Evolutionary conservation across 1,139 yeast species (phyloP).

Genomic region (Meyerozyma sp.): DNA sequence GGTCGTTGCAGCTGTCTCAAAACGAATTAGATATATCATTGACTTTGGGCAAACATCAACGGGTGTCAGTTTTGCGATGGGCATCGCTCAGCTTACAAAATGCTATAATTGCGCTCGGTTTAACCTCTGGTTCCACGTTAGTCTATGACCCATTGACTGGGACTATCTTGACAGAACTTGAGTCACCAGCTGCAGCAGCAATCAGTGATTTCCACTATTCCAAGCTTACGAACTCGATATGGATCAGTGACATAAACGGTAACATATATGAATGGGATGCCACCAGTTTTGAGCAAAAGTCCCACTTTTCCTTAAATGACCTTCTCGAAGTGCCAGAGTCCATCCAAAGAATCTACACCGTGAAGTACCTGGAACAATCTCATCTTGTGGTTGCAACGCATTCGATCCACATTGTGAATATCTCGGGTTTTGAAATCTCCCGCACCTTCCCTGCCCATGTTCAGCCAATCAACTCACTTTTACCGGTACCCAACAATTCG

Average conservation of each 20-base stretch:
- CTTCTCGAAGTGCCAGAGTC: constrained; percentile 29
- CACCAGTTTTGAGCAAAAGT: constrained; percentile 31
- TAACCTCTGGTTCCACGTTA: constrained; percentile 60
- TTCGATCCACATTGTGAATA: constrained; percentile 49
- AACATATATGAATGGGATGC: constrained; percentile 62
- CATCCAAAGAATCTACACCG: constrained; percentile 28
- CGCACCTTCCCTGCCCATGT: constrained; percentile 70
- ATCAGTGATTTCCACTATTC: constrained; percentile 51
- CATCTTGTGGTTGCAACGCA: constrained; percentile 62
- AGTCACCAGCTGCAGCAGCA: constrained; percentile 46
- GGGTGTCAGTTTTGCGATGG: constrained; percentile 58
- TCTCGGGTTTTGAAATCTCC: constrained; percentile 27
- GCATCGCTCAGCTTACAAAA: constrained; percentile 34
- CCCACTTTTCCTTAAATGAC: constrained; percentile 39
- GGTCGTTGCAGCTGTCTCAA: constrained; percentile 39
- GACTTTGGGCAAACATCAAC: constrained; percentile 51
- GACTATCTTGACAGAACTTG: constrained; percentile 46
- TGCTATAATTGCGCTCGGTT: constrained; percentile 54
- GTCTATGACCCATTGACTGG: constrained; percentile 66
- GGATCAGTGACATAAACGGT: constrained; percentile 66
- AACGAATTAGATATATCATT: constrained; percentile 35
- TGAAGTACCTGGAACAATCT: constrained; percentile 30
- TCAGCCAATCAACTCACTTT: constrained; percentile 50
- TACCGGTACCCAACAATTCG: constrained; percentile 27
- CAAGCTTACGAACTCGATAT: constrained; percentile 38